phyloP scores from a whole-genome alignment of 2,329 filamentous ascomycete species.

The Diaporthe destruens region DNA sequence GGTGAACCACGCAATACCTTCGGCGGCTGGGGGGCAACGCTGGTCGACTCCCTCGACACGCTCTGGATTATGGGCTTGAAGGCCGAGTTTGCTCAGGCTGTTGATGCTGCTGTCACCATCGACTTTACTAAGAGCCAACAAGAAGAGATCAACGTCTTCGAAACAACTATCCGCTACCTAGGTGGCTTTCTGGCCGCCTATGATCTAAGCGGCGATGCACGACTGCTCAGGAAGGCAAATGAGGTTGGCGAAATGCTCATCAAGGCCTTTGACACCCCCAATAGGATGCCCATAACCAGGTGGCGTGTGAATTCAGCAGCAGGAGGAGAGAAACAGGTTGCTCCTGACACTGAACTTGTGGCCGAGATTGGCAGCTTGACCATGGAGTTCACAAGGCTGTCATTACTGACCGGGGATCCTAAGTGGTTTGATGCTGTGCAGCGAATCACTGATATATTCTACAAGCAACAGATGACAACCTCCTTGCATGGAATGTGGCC shows the following conservation, averaged over 20 bases:
- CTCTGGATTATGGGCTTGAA: constrained; percentile 41
- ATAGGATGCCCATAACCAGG: constrained; percentile 49
- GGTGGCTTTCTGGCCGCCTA: constrained; percentile 41
- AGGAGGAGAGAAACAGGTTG: constrained; percentile 44
- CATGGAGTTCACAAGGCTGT: constrained; percentile 52
- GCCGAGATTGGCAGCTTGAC: constrained; percentile 50
- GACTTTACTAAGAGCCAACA: constrained; percentile 38
- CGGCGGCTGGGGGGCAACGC: constrained; percentile 41
- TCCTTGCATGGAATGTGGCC: constrained; percentile 41
- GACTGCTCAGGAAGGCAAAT: constrained; percentile 54
- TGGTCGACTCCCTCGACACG: constrained; percentile 41
- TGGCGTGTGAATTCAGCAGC: constrained; percentile 46
- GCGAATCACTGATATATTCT: constrained; percentile 47
- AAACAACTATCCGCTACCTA: constrained; percentile 50
- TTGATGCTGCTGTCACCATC: constrained; percentile 28
- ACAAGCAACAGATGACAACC: constrained; percentile 34
- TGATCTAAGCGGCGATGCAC: constrained; percentile 48
- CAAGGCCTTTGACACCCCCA: constrained; percentile 50
- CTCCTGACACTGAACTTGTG: constrained; percentile 44
- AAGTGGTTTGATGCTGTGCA: constrained; percentile 50
- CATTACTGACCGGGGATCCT: constrained; percentile 49
- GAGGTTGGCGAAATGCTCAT: constrained; percentile 56
- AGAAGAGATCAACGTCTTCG: constrained; percentile 46
- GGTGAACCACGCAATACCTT: constrained; percentile 35
- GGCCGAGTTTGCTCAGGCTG: constrained; percentile 37